phyloP scores from a whole-genome alignment of 345 rosid species.

The Combretum micranthum region DNA sequence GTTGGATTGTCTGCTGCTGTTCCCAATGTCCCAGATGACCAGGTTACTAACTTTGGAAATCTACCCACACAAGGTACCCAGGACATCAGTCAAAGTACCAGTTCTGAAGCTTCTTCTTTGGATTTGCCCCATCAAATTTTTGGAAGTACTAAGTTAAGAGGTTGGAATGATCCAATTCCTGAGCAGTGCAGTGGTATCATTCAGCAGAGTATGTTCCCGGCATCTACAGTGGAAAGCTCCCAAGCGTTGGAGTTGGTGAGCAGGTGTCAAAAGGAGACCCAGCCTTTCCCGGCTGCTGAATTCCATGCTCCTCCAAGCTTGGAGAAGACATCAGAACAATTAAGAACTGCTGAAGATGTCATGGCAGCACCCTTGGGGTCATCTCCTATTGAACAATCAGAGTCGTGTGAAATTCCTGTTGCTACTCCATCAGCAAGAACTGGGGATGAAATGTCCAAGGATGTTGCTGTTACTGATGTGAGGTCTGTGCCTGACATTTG shows the following conservation, averaged over 20 bases:
- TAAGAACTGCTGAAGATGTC: slow-evolving; percentile 23
- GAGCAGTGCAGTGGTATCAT: slow-evolving; percentile 29
- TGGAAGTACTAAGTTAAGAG: slow-evolving; percentile 30
- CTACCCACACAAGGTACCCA: slow-evolving; percentile 32
- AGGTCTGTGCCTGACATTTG: slow-evolving; percentile 19
- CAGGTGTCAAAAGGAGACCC: slow-evolving; percentile 22
- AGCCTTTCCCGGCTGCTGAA: slow-evolving; percentile 22
- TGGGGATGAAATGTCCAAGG: slow-evolving; percentile 21
- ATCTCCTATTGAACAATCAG: slow-evolving; percentile 11
- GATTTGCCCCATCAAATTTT: slow-evolving; percentile 49
- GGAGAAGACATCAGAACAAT: slow-evolving; percentile 23
- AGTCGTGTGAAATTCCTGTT: slow-evolving; percentile 14
- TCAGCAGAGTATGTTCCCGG: slow-evolving; percentile 28
- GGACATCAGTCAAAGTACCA: slow-evolving; percentile 28
- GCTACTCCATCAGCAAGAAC: slow-evolving; percentile 16
- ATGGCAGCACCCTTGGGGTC: slow-evolving; percentile 8
- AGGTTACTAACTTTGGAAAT: slow-evolving; percentile 26
- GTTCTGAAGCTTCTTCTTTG: slow-evolving; percentile 30
- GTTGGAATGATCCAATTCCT: slow-evolving; percentile 24
- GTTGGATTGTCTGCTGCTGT: slow-evolving; percentile 41
- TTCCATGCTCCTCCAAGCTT: slow-evolving; percentile 12
- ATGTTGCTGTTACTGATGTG: slow-evolving; percentile 14
- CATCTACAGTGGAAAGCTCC: slow-evolving; percentile 27
- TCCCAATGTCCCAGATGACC: slow-evolving; percentile 41
- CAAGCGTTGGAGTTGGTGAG: slow-evolving; percentile 19